A percentile compares a stretch with the other conserved stretches of the same genome.
phyloP scores from a whole-genome alignment of 139 green algal species.

The Chlorella sorokiniana region DNA sequence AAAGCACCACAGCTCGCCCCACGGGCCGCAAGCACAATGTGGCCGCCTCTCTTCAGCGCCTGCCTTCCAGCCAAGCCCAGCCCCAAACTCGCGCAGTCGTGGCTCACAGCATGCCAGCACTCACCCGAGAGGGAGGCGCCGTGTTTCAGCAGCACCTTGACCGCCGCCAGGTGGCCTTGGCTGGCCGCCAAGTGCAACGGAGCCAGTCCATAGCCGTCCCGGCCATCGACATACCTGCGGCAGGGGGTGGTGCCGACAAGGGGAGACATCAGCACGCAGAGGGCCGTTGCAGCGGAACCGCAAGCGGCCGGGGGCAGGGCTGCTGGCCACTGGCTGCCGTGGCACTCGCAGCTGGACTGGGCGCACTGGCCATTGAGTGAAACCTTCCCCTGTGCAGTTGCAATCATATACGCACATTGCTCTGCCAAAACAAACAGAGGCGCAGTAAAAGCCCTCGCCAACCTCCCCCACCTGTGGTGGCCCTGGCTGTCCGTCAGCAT shows the following conservation, averaged over 20 bases:
- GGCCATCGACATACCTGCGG: neutral
- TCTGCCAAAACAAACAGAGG: too few species aligned
- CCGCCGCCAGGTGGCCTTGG: constrained; percentile 19
- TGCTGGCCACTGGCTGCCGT: too few species aligned
- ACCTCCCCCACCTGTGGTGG: constrained; percentile 20
- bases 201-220: neutral
- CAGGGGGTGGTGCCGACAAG: neutral
- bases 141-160: constrained; percentile 9
- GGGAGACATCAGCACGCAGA: neutral
- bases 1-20: neutral
- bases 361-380: too few species aligned
- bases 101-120: neutral
- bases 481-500: constrained; percentile 24
- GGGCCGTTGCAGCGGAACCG: too few species aligned
- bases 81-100: neutral
- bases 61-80: neutral
- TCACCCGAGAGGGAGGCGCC: constrained; percentile 17
- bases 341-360: too few species aligned
- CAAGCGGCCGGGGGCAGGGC: too few species aligned
- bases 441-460: neutral
- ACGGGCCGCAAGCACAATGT: too few species aligned
- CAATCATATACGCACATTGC: too few species aligned
- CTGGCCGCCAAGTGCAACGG: constrained; percentile 21
- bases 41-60: too few species aligned
- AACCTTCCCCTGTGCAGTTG: too few species aligned